A percentile compares a stretch with the other conserved stretches of the same genome.
Evolutionary conservation across 495 filamentous ascomycete species (phyloP).

Genomic region (Aspergillus steynii): DNA sequence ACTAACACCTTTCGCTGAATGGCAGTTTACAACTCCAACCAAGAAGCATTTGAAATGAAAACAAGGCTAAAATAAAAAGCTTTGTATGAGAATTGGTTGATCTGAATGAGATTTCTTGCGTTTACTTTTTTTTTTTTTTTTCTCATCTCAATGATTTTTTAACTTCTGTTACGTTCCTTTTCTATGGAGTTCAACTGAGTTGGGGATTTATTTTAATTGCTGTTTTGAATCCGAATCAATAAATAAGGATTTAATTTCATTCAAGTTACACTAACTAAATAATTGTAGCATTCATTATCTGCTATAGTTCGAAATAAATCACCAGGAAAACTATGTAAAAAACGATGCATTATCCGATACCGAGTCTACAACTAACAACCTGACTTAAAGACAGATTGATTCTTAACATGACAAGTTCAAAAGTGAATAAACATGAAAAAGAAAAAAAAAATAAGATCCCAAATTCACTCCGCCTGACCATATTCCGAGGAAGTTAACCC

Average conservation of each 20-base stretch:
- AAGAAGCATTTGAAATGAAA: neutral
- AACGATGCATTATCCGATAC: neutral
- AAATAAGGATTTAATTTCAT: neutral
- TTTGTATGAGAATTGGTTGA: neutral
- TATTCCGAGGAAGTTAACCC: conserved; percentile 1
- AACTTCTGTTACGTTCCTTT: neutral
- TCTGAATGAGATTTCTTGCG: neutral
- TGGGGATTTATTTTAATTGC: conserved; percentile 2
- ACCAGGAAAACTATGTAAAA: neutral
- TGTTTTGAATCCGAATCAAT: neutral
- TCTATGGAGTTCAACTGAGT: neutral
- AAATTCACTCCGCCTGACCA: conserved; percentile 7
- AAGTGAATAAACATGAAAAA: neutral
- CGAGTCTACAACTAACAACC: neutral
- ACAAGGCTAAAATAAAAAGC: neutral
- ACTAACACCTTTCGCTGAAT: neutral
- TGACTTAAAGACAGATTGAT: neutral
- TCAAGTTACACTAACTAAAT: neutral
- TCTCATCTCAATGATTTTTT: neutral
- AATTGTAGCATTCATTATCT: no score
- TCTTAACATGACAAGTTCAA: neutral
- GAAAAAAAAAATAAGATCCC: neutral
- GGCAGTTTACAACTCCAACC: neutral
- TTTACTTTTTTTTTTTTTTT: neutral
- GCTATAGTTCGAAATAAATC: no score